Conservation (phyloP, 108 stramenopile species). For the Pseudonitzschia multistriata region DNA sequence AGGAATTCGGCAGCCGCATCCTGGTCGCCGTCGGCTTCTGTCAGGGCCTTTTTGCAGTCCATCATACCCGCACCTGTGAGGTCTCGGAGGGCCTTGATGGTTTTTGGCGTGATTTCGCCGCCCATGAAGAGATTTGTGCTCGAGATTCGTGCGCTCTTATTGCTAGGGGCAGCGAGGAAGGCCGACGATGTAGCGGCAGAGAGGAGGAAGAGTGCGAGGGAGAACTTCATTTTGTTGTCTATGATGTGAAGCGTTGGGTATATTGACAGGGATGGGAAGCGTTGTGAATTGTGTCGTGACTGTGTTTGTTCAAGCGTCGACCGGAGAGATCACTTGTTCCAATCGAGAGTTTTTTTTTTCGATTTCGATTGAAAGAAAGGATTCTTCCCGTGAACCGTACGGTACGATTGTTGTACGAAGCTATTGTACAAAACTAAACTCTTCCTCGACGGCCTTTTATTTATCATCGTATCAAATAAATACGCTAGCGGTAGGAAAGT, state of each 20-base stretch:
- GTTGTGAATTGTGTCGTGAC: background rate
- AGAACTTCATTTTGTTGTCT: slow-evolving; percentile 24
- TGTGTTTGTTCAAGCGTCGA: background rate
- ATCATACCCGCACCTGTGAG: slow-evolving; percentile 70
- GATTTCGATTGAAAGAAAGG: background rate
- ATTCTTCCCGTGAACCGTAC: background rate
- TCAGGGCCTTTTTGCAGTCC: slow-evolving; percentile 85
- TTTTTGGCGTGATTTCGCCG: slow-evolving; percentile 22
- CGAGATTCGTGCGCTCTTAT: background rate
- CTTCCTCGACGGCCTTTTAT: no score
- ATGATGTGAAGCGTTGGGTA: background rate
- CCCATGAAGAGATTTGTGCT: slow-evolving; percentile 22
- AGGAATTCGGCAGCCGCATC: slow-evolving; percentile 61
- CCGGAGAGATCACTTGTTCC: no score
- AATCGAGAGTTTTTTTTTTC: no score
- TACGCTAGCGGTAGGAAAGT: no score
- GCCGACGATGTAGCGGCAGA: slow-evolving; percentile 14
- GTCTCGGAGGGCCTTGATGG: slow-evolving; percentile 61
- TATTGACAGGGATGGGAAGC: background rate
- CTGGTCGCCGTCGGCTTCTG: slow-evolving; percentile 72
- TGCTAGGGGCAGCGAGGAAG: slow-evolving; percentile 13
- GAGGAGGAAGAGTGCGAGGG: slow-evolving; percentile 11
- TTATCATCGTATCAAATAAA: no score
- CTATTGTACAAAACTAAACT: no score
- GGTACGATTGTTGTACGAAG: no score